These are phyloP conservation scores for Tulasnella sp. DNA, from an alignment of 768 basidiomycete genomes.

Conservation along the genomic window DNA sequence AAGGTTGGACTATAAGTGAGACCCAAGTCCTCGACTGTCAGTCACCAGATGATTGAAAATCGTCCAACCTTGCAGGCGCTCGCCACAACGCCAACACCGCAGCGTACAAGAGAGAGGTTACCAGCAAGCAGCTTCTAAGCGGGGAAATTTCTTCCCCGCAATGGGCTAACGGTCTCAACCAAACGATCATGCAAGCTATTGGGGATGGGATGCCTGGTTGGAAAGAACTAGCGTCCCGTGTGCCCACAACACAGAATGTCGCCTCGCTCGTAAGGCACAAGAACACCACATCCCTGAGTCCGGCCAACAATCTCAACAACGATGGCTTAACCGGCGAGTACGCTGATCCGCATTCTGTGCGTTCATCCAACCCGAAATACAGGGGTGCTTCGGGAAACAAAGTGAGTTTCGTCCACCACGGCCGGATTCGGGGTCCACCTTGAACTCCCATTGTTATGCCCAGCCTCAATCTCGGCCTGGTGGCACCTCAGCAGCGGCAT, in stretches of 20 bases:
- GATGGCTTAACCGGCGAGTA: too few relatives aligned
- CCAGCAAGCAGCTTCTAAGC: constrained; percentile 72
- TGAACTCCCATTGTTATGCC: too few relatives aligned
- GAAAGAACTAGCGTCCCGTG: neutral
- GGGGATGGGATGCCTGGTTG: constrained; percentile 35
- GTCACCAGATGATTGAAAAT: too few relatives aligned
- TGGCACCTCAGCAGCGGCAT: too few relatives aligned
- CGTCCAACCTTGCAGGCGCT: constrained; percentile 57
- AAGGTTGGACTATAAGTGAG: constrained; percentile 33
- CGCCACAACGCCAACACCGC: constrained; percentile 86
- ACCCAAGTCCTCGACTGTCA: too few relatives aligned
- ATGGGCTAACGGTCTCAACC: constrained; percentile 74
- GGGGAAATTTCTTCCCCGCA: constrained; percentile 68
- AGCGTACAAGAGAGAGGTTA: constrained; percentile 72
- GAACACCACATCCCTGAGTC: neutral
- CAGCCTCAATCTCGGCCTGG: too few relatives aligned
- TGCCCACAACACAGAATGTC: neutral
- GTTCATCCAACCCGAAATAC: too few relatives aligned
- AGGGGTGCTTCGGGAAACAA: too few relatives aligned
- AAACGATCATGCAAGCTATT: constrained; percentile 67
- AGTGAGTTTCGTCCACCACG: too few relatives aligned
- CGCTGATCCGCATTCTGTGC: too few relatives aligned
- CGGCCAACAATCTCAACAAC: too few relatives aligned
- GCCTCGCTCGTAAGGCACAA: neutral
- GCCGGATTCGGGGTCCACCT: too few relatives aligned